Percentiles rank a stretch among this genome's conserved stretches.
phyloP scores from a whole-genome alignment of 495 filamentous ascomycete genomes.

The Neurospora sp. region DNA sequence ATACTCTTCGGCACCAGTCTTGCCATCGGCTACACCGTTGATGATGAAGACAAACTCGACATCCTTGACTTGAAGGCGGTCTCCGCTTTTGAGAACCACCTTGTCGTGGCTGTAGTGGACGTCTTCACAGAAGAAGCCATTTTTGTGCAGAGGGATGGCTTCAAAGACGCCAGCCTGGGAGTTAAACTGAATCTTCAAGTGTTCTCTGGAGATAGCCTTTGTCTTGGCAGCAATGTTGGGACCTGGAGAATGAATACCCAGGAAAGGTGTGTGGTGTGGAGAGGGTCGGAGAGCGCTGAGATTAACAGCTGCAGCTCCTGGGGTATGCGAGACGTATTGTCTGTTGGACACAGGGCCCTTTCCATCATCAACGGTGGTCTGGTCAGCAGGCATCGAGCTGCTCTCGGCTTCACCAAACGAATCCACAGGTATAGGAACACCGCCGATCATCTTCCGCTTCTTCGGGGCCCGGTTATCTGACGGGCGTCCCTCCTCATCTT shows the following conservation, averaged over 20 bases:
- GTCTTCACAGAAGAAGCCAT: constrained; percentile 77
- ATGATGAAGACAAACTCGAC: constrained; percentile 64
- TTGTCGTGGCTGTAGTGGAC: constrained; percentile 53
- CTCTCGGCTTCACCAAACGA: background rate
- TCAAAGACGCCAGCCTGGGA: constrained; percentile 64
- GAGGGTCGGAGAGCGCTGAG: constrained; percentile 41
- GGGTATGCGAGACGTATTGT: constrained; percentile 40
- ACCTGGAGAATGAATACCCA: constrained; percentile 70
- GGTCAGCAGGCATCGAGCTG: constrained; percentile 13
- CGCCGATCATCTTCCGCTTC: constrained; percentile 23
- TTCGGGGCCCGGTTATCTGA: constrained; percentile 21
- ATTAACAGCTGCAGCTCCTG: constrained; percentile 39
- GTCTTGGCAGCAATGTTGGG: constrained; percentile 45
- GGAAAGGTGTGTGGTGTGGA: constrained; percentile 57
- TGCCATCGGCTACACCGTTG: constrained; percentile 58
- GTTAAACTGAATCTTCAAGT: constrained; percentile 77
- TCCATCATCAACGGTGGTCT: constrained; percentile 9
- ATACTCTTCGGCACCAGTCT: constrained; percentile 52
- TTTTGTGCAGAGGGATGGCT: constrained; percentile 70
- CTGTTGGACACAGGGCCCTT: constrained; percentile 28
- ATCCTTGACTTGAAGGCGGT: constrained; percentile 67
- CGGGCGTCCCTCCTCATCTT: constrained; percentile 11
- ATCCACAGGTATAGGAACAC: background rate
- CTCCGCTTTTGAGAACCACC: constrained; percentile 59
- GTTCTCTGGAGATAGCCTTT: constrained; percentile 74